Percentiles rank a stretch among this genome's conserved stretches.
These are phyloP conservation scores for Metrosideros polymorpha DNA, from an alignment of 441 rosid species.

Conservation along the genomic window DNA sequence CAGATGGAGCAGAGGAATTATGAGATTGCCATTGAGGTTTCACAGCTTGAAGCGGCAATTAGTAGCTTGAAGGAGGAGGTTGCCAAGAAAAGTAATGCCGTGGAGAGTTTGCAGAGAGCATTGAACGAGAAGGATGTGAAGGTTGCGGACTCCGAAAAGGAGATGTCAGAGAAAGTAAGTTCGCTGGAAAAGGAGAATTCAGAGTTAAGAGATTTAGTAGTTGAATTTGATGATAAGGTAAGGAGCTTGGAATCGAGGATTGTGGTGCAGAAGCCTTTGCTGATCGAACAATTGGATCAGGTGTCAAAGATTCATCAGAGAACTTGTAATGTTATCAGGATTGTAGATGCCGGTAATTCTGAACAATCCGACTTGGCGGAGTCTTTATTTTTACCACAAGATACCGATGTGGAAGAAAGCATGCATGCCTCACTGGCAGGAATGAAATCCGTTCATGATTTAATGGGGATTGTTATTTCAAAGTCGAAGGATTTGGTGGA, in stretches of 20 bases:
- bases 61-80: conserved; percentile 63
- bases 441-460: conserved; percentile 71
- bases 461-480: conserved; percentile 43
- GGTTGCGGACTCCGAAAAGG: conserved; percentile 39
- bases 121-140: conserved; percentile 45
- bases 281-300: conserved; percentile 74
- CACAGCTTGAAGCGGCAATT: conserved; percentile 81
- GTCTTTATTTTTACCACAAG: conserved; percentile 76
- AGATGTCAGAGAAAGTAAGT: conserved; percentile 31
- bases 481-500: conserved; percentile 47
- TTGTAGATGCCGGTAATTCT: conserved; percentile 44
- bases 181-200: conserved; percentile 39
- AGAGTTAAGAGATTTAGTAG: conserved; percentile 50
- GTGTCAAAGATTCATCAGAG: conserved; percentile 69
- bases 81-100: conserved; percentile 31
- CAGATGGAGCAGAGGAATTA: conserved; percentile 86
- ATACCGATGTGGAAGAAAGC: conserved; percentile 71
- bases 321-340: conserved; percentile 45
- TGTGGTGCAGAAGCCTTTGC: conserved; percentile 57
- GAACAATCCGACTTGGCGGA: conserved; percentile 68
- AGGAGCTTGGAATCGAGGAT: conserved; percentile 43
- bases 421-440: conserved; percentile 81
- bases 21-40: conserved; percentile 92
- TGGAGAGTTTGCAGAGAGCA: conserved; percentile 48
- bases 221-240: conserved; percentile 63